These are phyloP conservation scores for Oryza australiensis DNA, from an alignment of 176 grass and related monocot genomes.

Conservation along the genomic window DNA sequence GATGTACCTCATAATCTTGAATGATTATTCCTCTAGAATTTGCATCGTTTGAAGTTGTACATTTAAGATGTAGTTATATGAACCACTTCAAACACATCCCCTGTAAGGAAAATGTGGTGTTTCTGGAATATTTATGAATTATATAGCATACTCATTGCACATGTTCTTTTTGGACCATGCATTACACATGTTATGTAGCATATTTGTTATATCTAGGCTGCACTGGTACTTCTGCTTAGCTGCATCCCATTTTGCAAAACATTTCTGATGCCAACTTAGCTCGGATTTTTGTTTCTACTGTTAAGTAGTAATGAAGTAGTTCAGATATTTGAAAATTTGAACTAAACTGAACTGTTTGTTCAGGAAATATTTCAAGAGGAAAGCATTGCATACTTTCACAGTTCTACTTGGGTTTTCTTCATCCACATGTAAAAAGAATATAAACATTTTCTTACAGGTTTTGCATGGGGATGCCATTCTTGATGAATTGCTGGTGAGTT, in stretches of 20 bases:
- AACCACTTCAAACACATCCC: background rate
- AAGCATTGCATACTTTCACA: background rate
- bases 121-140: conserved; percentile 2
- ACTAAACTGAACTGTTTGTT: background rate
- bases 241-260: background rate
- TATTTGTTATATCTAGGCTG: conserved; percentile 6
- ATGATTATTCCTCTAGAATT: conserved; percentile 1
- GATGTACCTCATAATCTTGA: conserved; percentile 32
- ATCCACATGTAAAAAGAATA: background rate
- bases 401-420: background rate
- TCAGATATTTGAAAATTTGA: background rate
- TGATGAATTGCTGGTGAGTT: conserved; percentile 72
- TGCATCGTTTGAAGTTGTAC: background rate
- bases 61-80: conserved; percentile 21
- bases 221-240: background rate
- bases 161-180: background rate
- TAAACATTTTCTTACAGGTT: conserved; percentile 45
- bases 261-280: background rate
- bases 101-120: background rate
- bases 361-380: background rate
- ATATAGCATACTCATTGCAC: conserved; percentile 4
- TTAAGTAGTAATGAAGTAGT: background rate
- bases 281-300: conserved; percentile 17
- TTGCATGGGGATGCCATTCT: conserved; percentile 96
- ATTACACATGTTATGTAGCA: background rate